Evolutionary conservation across 1,284 basidiomycete species (phyloP).

Genomic region (Termitomyces sp.): DNA sequence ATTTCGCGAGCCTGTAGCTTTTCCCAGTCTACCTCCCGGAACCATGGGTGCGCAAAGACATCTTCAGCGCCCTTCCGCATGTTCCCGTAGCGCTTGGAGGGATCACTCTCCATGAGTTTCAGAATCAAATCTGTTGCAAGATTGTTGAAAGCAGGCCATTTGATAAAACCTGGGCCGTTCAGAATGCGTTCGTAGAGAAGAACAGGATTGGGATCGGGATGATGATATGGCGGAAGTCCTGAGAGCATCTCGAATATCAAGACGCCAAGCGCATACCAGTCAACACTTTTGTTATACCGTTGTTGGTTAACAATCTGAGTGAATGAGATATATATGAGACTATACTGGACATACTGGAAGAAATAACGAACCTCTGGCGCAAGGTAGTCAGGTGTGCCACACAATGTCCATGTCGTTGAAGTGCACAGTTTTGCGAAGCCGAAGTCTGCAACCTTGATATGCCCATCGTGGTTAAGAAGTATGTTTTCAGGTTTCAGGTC

Average conservation of each 20-base stretch:
- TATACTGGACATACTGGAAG: neutral
- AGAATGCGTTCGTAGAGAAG: slow-evolving; percentile 78
- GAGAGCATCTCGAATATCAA: slow-evolving; percentile 97
- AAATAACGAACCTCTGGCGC: slow-evolving; percentile 69
- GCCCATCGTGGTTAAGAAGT: slow-evolving; percentile 87
- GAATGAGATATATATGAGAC: slow-evolving; percentile 4
- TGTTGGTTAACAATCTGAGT: slow-evolving; percentile 79
- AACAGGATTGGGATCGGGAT: slow-evolving; percentile 60
- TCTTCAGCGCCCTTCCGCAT: slow-evolving; percentile 88
- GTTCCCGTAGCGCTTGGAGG: slow-evolving; percentile 92
- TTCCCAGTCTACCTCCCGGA: slow-evolving; percentile 94
- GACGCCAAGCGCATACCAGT: slow-evolving; percentile 98
- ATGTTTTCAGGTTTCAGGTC: slow-evolving; percentile 99
- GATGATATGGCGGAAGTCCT: slow-evolving; percentile 76
- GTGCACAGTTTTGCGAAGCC: slow-evolving; percentile 93
- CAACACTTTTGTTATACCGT: slow-evolving; percentile 96
- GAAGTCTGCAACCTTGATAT: slow-evolving; percentile 98
- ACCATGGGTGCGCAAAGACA: slow-evolving; percentile 97
- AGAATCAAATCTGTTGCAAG: slow-evolving; percentile 87
- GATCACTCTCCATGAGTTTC: slow-evolving; percentile 86
- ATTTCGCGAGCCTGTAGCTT: slow-evolving; percentile 83
- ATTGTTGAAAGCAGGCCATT: slow-evolving; percentile 84
- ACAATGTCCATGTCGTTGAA: slow-evolving; percentile 94
- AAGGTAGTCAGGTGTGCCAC: slow-evolving; percentile 96
- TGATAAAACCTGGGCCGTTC: slow-evolving; percentile 70